Conservation (phyloP, 1,284 basidiomycete genomes). For the Papiliotrema fonsecae region DNA sequence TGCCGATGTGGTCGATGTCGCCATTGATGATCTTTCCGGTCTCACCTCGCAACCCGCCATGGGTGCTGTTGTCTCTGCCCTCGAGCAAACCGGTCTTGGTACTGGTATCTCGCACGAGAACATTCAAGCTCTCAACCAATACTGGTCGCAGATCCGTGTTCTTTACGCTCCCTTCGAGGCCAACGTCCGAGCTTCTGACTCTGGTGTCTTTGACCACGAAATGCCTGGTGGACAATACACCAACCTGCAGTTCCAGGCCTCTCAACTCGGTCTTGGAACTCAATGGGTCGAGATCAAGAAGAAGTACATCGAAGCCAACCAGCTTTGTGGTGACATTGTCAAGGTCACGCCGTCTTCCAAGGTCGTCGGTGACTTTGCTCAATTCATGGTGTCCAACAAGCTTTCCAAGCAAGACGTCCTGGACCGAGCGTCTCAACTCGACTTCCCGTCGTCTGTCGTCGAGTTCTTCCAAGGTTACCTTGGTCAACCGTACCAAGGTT, state of each 20-base stretch:
- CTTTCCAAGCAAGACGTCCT: slow-evolving; percentile 82
- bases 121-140: slow-evolving; percentile 94
- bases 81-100: slow-evolving; percentile 92
- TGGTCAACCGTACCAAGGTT: slow-evolving; percentile 93
- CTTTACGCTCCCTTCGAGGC: slow-evolving; percentile 98
- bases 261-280: slow-evolving; percentile 92
- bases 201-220: slow-evolving; percentile 97
- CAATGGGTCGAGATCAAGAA: slow-evolving; percentile 99
- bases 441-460: slow-evolving; percentile 95
- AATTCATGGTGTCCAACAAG: slow-evolving; percentile 97
- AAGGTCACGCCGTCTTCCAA: slow-evolving; percentile 99
- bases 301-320: slow-evolving; percentile 96
- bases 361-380: slow-evolving; percentile 98
- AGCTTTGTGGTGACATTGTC: slow-evolving; percentile 95
- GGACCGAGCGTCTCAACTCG: slow-evolving; percentile 78
- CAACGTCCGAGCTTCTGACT: slow-evolving; percentile 93
- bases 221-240: slow-evolving; percentile 98
- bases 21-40: slow-evolving; percentile 98
- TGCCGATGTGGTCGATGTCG: slow-evolving; percentile 96
- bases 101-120: slow-evolving; percentile 97
- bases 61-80: slow-evolving; percentile 89
- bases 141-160: slow-evolving; percentile 96
- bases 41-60: slow-evolving; percentile 98
- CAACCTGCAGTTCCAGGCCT: slow-evolving; percentile 96
- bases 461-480: slow-evolving; percentile 98